These are phyloP conservation scores for Triticum timopheevii DNA, from an alignment of 176 grass and related monocot genomes.

Conservation along the genomic window DNA sequence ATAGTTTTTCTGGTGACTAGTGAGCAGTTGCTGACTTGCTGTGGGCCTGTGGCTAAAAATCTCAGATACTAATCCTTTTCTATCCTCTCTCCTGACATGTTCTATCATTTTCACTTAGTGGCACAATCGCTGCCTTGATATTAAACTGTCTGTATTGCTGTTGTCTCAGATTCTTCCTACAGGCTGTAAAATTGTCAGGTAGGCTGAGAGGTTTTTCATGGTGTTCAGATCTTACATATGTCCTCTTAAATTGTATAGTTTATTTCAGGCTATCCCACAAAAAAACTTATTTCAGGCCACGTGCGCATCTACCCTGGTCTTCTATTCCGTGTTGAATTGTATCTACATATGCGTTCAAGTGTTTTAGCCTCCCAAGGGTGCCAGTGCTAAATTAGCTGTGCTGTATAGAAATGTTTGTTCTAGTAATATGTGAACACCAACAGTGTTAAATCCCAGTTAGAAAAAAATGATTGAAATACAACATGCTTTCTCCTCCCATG, in stretches of 20 bases:
- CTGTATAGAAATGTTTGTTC: background rate
- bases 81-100: background rate
- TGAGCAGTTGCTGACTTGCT: conserved; percentile 21
- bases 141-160: background rate
- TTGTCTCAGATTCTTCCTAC: conserved; percentile 23
- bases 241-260: background rate
- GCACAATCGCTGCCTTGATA: conserved; percentile 1
- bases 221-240: conserved; percentile 21
- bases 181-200: background rate
- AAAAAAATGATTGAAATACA: background rate
- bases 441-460: background rate
- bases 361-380: background rate
- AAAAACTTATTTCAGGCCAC: background rate
- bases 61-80: background rate
- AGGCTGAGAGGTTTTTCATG: background rate
- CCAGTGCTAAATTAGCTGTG: background rate
- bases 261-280: background rate
- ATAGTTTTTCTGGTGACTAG: background rate
- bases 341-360: background rate
- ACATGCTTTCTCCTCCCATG: conserved; percentile 4
- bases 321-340: background rate
- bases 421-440: conserved; percentile 2
- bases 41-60: background rate
- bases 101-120: conserved; percentile 3
- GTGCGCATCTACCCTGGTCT: background rate